These are phyloP conservation scores for Cyathus striatus DNA, from an alignment of 768 basidiomycete species.

Conservation along the genomic window DNA sequence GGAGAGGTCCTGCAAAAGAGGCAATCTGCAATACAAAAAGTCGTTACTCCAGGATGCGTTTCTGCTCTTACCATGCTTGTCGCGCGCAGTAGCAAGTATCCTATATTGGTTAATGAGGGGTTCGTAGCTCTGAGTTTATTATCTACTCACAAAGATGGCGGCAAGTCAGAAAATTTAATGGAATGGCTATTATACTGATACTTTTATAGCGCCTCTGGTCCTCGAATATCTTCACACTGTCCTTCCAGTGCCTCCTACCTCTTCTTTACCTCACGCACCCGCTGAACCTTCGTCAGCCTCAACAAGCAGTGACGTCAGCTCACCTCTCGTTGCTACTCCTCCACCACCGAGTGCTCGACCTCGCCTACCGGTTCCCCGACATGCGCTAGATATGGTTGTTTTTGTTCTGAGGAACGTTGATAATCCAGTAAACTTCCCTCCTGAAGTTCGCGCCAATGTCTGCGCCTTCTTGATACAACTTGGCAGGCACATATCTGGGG, in stretches of 20 bases:
- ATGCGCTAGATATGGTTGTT: slow-evolving; percentile 65
- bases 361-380: slow-evolving; percentile 40
- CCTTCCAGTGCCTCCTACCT: slow-evolving; percentile 25
- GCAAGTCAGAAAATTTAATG: slow-evolving; percentile 32
- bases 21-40: slow-evolving; percentile 44
- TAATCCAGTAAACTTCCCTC: slow-evolving; percentile 53
- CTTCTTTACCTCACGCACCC: slow-evolving; percentile 18
- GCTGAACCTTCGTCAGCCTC: slow-evolving; percentile 33
- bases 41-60: slow-evolving; percentile 51
- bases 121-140: slow-evolving; percentile 79
- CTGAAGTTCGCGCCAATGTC: slow-evolving; percentile 73
- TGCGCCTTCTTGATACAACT: slow-evolving; percentile 70
- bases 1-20: slow-evolving; percentile 32
- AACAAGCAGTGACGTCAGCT: slow-evolving; percentile 37
- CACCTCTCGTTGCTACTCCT: slow-evolving; percentile 44
- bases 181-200: slow-evolving; percentile 3
- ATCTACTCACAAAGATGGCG: slow-evolving; percentile 58
- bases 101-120: slow-evolving; percentile 85
- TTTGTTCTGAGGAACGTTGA: slow-evolving; percentile 55
- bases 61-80: slow-evolving; percentile 67
- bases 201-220: slow-evolving; percentile 50
- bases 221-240: slow-evolving; percentile 53
- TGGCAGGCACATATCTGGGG: slow-evolving; percentile 44
- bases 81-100: slow-evolving; percentile 72
- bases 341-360: slow-evolving; percentile 15